Evolutionary conservation across 306 rosid genomes (phyloP).

Genomic region (Ziziphus jujuba): DNA sequence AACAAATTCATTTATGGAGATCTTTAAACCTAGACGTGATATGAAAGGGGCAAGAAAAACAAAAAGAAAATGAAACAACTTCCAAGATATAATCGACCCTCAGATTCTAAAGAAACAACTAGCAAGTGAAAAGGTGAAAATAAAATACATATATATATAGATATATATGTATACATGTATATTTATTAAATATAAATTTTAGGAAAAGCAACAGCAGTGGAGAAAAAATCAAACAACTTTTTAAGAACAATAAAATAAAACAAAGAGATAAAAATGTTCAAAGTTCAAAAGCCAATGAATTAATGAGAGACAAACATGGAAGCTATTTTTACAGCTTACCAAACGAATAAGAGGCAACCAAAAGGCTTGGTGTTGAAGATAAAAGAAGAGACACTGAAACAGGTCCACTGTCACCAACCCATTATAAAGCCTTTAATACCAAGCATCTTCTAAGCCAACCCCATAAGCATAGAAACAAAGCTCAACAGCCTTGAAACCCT

Average conservation of each 20-base stretch:
- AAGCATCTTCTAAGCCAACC: slow-evolving; percentile 55
- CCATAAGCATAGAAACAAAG: slow-evolving; percentile 29
- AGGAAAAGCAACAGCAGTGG: slow-evolving; percentile 23
- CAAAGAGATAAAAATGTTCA: slow-evolving; percentile 29
- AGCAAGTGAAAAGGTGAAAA: not conserved
- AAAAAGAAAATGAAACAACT: slow-evolving; percentile 22
- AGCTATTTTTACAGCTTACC: slow-evolving; percentile 60
- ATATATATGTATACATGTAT: too few species aligned
- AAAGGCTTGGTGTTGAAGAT: slow-evolving; percentile 56
- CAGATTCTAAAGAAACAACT: slow-evolving; percentile 5
- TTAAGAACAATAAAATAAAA: slow-evolving; percentile 23
- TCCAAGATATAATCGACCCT: not conserved
- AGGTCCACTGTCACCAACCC: slow-evolving; percentile 64
- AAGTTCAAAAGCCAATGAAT: slow-evolving; percentile 33
- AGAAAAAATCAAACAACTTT: slow-evolving; percentile 27
- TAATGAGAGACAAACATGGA: slow-evolving; percentile 50
- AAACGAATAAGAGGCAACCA: slow-evolving; percentile 48
- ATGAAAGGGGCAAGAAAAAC: slow-evolving; percentile 7
- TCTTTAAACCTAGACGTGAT: slow-evolving; percentile 3
- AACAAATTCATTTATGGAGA: slow-evolving; percentile 20
- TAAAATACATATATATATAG: too few species aligned
- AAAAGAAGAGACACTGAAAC: slow-evolving; percentile 46
- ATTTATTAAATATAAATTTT: not conserved
- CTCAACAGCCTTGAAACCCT: slow-evolving; percentile 37
- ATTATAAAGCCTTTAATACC: slow-evolving; percentile 59